Base-by-base conservation (phyloP, 257 asterid genomes). In the Solanum chmielewskii region DNA sequence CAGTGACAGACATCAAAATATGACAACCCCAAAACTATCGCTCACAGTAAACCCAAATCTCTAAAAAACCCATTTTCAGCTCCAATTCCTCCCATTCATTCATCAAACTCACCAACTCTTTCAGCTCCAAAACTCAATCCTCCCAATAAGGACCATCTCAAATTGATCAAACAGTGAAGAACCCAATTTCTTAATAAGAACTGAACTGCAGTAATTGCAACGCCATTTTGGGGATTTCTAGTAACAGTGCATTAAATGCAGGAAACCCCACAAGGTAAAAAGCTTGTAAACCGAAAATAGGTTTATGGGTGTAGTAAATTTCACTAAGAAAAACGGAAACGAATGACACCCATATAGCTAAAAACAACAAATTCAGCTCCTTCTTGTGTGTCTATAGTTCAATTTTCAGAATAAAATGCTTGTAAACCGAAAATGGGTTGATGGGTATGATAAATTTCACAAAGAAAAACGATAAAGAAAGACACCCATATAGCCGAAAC, bases 1-100 rank as follows among this genome's bases (percentile, higher is more conserved):
- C 93, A 87, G 89, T 87, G 84, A 87, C 87, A 69, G 91, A 92
- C 92, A 88, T 91, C 88, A 86, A 87, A 77, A 59, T 83, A 27
- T 74, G 66, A 87, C 87, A 93, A 86, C 84, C 86, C 93, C 90
- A 88, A 62, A 86, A 73, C 86, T 89, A 39, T n/a, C 25, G 7
- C 25, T 35, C 35, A 71, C 80, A 37, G 20, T 74, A 74, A 91
- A 87, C 92, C 92, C 92, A 84, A 90, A 91, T 86, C 86, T 56
- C 44, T 41, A 52, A 59, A 71, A 74, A 21, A 1, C 11, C 49
- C 81, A 74, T 37, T 74, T 74, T 74, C 27, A 74, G 49, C 81
- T 37, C 81, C 81, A 74, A 37, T 35, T 37, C 81, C 29, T 74
- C 49, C 81, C 81, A 37, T 74, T 37, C 49, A 74, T 74, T 21